Base-by-base conservation (phyloP, 495 filamentous ascomycete species). In the Penicillium daleae region DNA sequence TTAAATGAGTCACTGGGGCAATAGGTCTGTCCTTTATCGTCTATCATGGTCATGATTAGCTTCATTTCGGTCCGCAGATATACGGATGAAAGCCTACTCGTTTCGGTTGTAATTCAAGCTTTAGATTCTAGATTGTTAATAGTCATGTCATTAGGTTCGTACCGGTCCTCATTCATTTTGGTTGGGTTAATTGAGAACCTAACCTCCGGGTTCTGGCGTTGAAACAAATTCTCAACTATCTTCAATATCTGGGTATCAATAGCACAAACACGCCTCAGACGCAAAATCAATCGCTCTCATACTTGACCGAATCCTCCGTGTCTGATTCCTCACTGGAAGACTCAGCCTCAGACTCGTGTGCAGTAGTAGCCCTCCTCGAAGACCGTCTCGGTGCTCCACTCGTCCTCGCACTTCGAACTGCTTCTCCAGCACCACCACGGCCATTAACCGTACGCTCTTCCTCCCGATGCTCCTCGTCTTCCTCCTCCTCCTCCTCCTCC, bases 261-360 rank as follows among this genome's bases (percentile, higher is more conserved):
- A 35, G n/a, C 19, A 46, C 42, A 46, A 12, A 46, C 19, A 22
- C 15, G 37, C 15, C 37, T n/a, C 9, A 0, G 8, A 2, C 19
- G 9, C 42, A 24, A 22, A 19, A 44, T 59, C 56, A 59, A 42
- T 64, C 62, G 33, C n/a, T 59, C n/a, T 24, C 17, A 6, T 59
- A 13, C 29, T 52, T 52, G 26, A 52, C 29, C 49, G 27, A 32
- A 31, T 32, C 49, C 5, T 50, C 46, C 49, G 49, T 27, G 22
- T 27, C 46, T 22, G 42, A 24, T 0, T 53, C 59, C 19, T 66
- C 67, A 12, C 66, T 63, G 33, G 60, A 57, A 2, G 54, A 65
- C 19, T 58, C 60, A 26, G 67, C 62, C 39, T 66, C 66, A 19
- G 56, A 46, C 31, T 64, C 57, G n/a, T 61, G 33, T 5, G 59